Conservation (phyloP, 2,329 filamentous ascomycete species). For the Stachybotrys elegans region DNA sequence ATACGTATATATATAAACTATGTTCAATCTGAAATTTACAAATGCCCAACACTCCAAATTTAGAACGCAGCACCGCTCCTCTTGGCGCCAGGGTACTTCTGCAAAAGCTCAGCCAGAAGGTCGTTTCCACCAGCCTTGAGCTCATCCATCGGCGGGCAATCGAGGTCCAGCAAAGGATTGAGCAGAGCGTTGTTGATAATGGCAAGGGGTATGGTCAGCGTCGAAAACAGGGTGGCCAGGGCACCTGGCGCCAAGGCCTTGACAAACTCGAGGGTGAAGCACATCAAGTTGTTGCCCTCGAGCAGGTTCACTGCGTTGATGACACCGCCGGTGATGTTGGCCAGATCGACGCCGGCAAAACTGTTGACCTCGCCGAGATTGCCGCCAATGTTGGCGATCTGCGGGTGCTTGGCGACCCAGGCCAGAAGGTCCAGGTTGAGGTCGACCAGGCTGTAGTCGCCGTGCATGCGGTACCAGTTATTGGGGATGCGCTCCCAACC, state of each 20-base stretch:
- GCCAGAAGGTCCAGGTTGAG: constrained; percentile 30
- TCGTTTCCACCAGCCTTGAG: too few species aligned
- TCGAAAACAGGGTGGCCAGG: constrained; percentile 26
- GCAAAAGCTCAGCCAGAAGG: too few species aligned
- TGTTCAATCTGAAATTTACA: too few species aligned
- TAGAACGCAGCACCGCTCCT: too few species aligned
- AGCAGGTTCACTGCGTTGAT: constrained; percentile 33
- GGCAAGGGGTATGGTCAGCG: too few species aligned
- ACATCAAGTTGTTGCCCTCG: constrained; percentile 42
- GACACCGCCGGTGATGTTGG: constrained; percentile 38
- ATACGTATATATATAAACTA: too few species aligned
- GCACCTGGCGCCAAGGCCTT: constrained; percentile 34
- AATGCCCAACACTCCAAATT: too few species aligned
- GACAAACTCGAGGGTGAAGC: constrained; percentile 29
- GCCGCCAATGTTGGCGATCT: constrained; percentile 40
- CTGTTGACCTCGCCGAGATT: constrained; percentile 44
- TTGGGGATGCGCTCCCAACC: constrained; percentile 45
- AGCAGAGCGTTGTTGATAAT: too few species aligned
- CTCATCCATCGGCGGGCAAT: too few species aligned
- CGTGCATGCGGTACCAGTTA: constrained; percentile 40
- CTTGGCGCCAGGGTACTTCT: too few species aligned
- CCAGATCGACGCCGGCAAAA: constrained; percentile 39
- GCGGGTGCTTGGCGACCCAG: constrained; percentile 30
- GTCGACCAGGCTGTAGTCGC: constrained; percentile 38
- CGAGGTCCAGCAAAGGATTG: too few species aligned